phyloP scores from a whole-genome alignment of 176 grass and related monocot species.

The Ensete glaucum region DNA sequence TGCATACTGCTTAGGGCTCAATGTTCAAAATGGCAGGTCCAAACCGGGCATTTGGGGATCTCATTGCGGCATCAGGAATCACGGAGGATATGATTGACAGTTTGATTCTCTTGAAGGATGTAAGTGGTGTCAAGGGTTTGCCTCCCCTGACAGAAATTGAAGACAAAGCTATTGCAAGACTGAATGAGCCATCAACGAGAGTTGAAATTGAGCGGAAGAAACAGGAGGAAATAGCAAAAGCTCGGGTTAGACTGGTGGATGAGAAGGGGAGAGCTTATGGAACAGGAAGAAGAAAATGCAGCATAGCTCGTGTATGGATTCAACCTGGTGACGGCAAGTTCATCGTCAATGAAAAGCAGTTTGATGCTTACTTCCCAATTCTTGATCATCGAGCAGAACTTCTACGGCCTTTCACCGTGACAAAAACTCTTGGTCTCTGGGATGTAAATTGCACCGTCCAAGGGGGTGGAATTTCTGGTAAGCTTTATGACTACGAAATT shows the following conservation, averaged over 20 bases:
- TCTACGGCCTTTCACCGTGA: conserved; percentile 79
- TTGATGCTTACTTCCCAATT: conserved; percentile 88
- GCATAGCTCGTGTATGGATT: conserved; percentile 88
- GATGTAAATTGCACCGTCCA: conserved; percentile 76
- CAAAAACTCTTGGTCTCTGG: conserved; percentile 65
- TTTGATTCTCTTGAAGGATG: conserved; percentile 95
- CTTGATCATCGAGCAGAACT: conserved; percentile 87
- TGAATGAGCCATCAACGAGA: conserved; percentile 62
- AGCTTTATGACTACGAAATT: conserved; percentile 20
- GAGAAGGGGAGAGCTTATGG: conserved; percentile 95
- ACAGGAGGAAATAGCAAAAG: conserved; percentile 69
- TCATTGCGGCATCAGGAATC: conserved; percentile 59
- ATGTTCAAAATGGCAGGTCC: conserved; percentile 47
- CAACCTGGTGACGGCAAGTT: conserved; percentile 80
- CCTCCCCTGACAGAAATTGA: conserved; percentile 78
- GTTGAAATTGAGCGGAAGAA: conserved; percentile 56
- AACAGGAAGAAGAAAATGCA: conserved; percentile 94
- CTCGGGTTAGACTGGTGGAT: conserved; percentile 74
- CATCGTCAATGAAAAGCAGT: conserved; percentile 81
- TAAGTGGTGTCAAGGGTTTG: conserved; percentile 35
- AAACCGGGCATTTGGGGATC: conserved; percentile 86
- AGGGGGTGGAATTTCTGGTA: conserved; percentile 91
- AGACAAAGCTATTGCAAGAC: conserved; percentile 60
- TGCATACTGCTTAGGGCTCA: background rate
- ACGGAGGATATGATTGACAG: conserved; percentile 87